Base-by-base conservation (phyloP, 2,329 filamentous ascomycete species). In the Sporothrix humicola region DNA sequence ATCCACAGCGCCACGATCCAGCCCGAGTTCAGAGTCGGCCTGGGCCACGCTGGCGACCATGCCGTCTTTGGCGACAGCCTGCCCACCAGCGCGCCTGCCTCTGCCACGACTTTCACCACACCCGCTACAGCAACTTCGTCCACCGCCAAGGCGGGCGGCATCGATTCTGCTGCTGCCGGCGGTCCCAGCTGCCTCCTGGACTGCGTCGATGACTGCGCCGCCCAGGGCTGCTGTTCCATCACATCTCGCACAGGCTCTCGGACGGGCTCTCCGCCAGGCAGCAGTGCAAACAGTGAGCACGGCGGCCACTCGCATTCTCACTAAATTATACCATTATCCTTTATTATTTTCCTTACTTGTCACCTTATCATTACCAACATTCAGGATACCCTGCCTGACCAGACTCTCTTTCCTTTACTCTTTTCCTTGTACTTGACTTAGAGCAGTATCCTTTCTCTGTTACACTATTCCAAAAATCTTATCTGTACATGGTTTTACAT, bases 1-100 rank as follows among this genome's bases (percentile, higher is more conserved):
- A 98, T 99, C 77, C 96, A 99, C 84, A 97, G 93, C 52, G 95
- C 94, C 50, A 99, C 96, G 13, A 98, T 99, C 78, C 96, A 99
- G 82, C 96, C 96, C 6, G 96, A 99, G 82, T 99, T 91, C 77
- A 90, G 88, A 76, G 81, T 89, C 37, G 88, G 89, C 76, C 79
- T 83, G 56, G 80, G n/a, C 54, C 79, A 82, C 59, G 78, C 74
- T 2, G 81, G 20, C 63, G 31, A 37, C 31, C 31, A 71, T 48
- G n/a, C 59, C 10, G 42, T 48, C 37, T 48, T 26, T 26, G 83
- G 70, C 79, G 80, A 31, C 52, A n/a, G 3, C 48, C 17, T 15
- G 10, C 54, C 10, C 2, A 23, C 31, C 2, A 42, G 63, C 12
- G 63, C 65, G 10, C 44, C 48, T 23, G n/a, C 69, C 4, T 31